Percentiles rank a stretch among this genome's conserved stretches.
These are phyloP conservation scores for Penicillium griseofulvum DNA, from an alignment of 2,329 filamentous ascomycete species.

Conservation along the genomic window DNA sequence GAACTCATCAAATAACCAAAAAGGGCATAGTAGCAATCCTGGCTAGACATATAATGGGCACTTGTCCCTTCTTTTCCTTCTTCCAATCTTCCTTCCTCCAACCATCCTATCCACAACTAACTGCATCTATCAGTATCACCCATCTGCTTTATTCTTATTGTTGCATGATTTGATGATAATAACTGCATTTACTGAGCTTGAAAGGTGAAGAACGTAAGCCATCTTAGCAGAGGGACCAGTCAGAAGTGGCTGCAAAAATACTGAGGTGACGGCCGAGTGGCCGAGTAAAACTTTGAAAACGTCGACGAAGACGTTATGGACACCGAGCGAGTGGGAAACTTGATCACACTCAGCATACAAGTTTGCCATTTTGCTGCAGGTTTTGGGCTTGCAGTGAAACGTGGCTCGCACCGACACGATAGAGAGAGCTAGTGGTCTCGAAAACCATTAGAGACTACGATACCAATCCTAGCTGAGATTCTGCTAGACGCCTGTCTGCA, in stretches of 20 bases:
- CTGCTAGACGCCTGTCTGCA: background rate
- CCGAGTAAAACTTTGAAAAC: too few species aligned
- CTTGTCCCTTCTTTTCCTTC: background rate
- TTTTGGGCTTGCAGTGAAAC: background rate
- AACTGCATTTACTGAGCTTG: background rate
- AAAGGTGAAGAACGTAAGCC: background rate
- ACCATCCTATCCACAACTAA: background rate
- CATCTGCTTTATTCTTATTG: background rate
- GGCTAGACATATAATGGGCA: background rate
- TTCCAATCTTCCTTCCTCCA: background rate
- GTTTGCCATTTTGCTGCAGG: too few species aligned
- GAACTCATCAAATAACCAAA: background rate
- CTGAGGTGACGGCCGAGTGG: too few species aligned
- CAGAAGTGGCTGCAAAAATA: too few species aligned
- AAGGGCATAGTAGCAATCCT: background rate
- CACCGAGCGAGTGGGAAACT: too few species aligned
- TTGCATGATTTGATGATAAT: background rate
- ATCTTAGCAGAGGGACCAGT: background rate
- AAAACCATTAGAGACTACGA: background rate
- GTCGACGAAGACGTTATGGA: too few species aligned
- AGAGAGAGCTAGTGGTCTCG: background rate
- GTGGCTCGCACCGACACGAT: background rate
- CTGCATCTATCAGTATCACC: background rate
- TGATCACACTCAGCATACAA: too few species aligned
- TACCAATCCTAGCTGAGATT: background rate